These are phyloP conservation scores for Fonsecaea erecta DNA, from an alignment of 2,329 filamentous ascomycete species.

Conservation along the genomic window DNA sequence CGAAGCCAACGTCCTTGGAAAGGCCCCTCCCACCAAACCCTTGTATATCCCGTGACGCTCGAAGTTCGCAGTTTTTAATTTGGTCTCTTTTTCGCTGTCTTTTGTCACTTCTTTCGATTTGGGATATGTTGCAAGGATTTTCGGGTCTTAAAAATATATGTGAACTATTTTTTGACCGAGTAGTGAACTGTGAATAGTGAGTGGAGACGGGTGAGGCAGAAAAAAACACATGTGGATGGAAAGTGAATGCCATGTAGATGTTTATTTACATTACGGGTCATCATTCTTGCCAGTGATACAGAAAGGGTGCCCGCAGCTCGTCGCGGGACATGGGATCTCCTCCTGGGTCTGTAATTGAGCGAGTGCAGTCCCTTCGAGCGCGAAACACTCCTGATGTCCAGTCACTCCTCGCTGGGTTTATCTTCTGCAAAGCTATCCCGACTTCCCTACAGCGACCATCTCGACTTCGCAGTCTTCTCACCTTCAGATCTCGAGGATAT, in stretches of 20 bases:
- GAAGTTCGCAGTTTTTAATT: neutral
- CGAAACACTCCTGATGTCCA: no score
- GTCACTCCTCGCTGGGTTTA: no score
- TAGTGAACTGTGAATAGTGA: neutral
- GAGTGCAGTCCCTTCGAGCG: no score
- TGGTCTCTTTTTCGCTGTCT: neutral
- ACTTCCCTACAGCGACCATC: no score
- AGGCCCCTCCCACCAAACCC: constrained; percentile 12
- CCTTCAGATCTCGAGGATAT: no score
- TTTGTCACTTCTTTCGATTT: neutral
- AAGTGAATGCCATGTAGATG: neutral
- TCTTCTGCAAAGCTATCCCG: no score
- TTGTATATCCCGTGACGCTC: neutral
- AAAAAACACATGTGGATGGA: neutral
- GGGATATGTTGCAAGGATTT: neutral
- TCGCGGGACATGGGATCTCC: constrained; percentile 17
- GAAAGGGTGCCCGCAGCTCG: no score
- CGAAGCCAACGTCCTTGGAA: constrained; percentile 7
- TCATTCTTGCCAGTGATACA: neutral
- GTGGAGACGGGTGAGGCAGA: constrained; percentile 4
- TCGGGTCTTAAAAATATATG: neutral
- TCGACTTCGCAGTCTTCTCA: no score
- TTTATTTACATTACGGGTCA: neutral
- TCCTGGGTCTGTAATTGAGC: no score
- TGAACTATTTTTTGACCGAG: neutral